These are phyloP conservation scores for Pichia paraexigua DNA, from an alignment of 805 yeast genomes.

Conservation along the genomic window DNA sequence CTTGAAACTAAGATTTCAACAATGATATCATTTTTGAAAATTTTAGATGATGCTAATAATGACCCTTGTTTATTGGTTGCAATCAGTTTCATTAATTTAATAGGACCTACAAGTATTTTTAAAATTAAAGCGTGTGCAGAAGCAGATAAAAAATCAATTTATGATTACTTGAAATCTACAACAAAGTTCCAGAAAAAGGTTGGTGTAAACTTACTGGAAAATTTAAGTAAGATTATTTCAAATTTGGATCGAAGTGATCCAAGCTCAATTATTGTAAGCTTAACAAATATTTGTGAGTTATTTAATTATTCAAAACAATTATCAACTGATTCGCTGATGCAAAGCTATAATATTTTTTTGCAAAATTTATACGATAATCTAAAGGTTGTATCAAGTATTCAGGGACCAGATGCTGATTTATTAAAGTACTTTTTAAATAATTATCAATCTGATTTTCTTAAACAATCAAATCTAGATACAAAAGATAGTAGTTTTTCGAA, in stretches of 20 bases:
- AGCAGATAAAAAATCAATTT: slow-evolving; percentile 17
- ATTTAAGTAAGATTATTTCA: neutral
- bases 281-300: slow-evolving; percentile 27
- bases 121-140: slow-evolving; percentile 14
- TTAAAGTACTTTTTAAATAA: slow-evolving; percentile 34
- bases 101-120: slow-evolving; percentile 18
- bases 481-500: slow-evolving; percentile 9
- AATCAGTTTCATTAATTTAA: slow-evolving; percentile 16
- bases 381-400: slow-evolving; percentile 12
- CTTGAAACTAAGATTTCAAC: slow-evolving; percentile 34
- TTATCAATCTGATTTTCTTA: slow-evolving; percentile 21
- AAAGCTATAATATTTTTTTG: slow-evolving; percentile 26
- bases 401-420: slow-evolving; percentile 25
- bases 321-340: slow-evolving; percentile 7
- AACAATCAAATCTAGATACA: slow-evolving; percentile 2
- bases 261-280: slow-evolving; percentile 26
- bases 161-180: slow-evolving; percentile 16
- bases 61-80: slow-evolving; percentile 22
- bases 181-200: slow-evolving; percentile 7
- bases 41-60: slow-evolving; percentile 28
- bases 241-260: slow-evolving; percentile 29
- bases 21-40: slow-evolving; percentile 41
- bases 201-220: neutral
- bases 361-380: slow-evolving; percentile 31
- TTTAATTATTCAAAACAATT: slow-evolving; percentile 31